Conservation (phyloP, 108 stramenopile genomes). For the Craspedostauros australis region DNA sequence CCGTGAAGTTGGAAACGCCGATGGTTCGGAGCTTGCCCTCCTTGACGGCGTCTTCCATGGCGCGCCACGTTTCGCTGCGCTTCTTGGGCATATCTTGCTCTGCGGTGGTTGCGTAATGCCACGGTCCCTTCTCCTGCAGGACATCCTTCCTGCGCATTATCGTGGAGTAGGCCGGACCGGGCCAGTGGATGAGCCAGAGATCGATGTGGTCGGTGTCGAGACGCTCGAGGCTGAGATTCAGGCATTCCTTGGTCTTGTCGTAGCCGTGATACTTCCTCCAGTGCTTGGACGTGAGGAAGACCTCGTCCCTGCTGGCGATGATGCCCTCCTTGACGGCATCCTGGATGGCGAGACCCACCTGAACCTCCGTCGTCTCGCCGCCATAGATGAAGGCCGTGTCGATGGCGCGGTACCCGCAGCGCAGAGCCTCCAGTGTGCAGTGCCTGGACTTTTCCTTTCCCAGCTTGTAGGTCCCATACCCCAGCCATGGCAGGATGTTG, state of each 20-base stretch:
- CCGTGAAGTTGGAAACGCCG: constrained; percentile 76
- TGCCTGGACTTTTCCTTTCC: constrained; percentile 34
- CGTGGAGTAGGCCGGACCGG: constrained; percentile 49
- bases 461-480: constrained; percentile 71
- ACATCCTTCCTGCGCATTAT: constrained; percentile 32
- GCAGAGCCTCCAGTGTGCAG: constrained; percentile 43
- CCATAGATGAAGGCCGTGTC: constrained; percentile 81
- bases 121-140: constrained; percentile 32
- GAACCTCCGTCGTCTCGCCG: constrained; percentile 61
- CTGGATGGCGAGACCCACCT: constrained; percentile 61
- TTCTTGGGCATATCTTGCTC: constrained; percentile 37
- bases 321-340: constrained; percentile 34
- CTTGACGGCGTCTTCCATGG: constrained; percentile 72
- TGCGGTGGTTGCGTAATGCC: constrained; percentile 32
- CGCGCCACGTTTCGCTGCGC: constrained; percentile 75
- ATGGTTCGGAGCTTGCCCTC: constrained; percentile 54
- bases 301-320: constrained; percentile 28
- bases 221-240: constrained; percentile 50
- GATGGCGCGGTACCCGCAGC: constrained; percentile 51
- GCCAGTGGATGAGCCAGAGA: constrained; percentile 76
- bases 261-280: constrained; percentile 83
- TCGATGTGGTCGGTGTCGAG: constrained; percentile 55
- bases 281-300: constrained; percentile 73
- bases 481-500: constrained; percentile 55
- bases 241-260: constrained; percentile 49